phyloP scores from a whole-genome alignment of 768 basidiomycete genomes.

The Boletus sp. region DNA sequence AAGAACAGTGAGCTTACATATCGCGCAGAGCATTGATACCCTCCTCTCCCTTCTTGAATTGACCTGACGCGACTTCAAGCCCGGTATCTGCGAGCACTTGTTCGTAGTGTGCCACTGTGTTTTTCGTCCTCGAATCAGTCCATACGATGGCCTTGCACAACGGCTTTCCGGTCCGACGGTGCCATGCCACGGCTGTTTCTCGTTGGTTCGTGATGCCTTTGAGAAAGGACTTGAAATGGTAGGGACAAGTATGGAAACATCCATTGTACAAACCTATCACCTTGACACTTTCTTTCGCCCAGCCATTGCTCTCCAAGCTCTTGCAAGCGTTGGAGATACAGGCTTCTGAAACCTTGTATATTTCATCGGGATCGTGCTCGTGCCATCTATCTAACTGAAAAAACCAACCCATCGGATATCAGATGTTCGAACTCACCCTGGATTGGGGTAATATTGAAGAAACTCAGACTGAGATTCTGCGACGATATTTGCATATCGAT shows the following conservation, averaged over 20 bases:
- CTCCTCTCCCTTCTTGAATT: slow-evolving; percentile 68
- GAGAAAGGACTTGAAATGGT: slow-evolving; percentile 4
- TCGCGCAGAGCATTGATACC: slow-evolving; percentile 62
- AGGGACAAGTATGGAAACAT: background rate
- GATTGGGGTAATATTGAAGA: slow-evolving; percentile 88
- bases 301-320: slow-evolving; percentile 71
- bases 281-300: slow-evolving; percentile 79
- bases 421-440: slow-evolving; percentile 53
- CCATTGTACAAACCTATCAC: slow-evolving; percentile 71
- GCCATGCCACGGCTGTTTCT: slow-evolving; percentile 95
- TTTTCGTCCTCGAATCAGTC: slow-evolving; percentile 92
- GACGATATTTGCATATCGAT: slow-evolving; percentile 82
- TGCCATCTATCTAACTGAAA: slow-evolving; percentile 67
- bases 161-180: slow-evolving; percentile 83
- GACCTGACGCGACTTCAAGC: slow-evolving; percentile 65
- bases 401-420: background rate
- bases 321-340: slow-evolving; percentile 76
- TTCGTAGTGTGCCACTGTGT: slow-evolving; percentile 78
- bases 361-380: slow-evolving; percentile 87
- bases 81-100: slow-evolving; percentile 69
- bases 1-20: slow-evolving; percentile 48
- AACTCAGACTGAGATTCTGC: slow-evolving; percentile 92
- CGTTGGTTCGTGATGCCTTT: slow-evolving; percentile 95
- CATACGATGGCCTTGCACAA: slow-evolving; percentile 91
- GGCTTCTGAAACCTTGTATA: slow-evolving; percentile 67